Evolutionary conservation across 805 yeast genomes (phyloP).

Genomic region (Cyberlindnera subsufficiens): DNA sequence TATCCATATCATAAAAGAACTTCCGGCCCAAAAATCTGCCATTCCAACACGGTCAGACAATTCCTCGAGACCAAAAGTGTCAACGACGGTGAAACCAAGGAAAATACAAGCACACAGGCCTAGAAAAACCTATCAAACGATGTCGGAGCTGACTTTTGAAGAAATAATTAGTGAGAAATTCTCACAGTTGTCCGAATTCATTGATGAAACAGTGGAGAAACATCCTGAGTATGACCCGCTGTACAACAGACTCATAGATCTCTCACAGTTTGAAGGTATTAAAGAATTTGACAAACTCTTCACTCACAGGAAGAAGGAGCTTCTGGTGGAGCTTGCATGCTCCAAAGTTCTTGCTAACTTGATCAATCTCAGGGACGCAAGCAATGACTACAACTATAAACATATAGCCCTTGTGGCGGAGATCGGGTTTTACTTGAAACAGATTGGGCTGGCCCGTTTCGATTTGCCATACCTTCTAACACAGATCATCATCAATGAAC

Average conservation of each 20-base stretch:
- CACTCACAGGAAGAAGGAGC: not conserved
- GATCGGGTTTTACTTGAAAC: conserved; percentile 10
- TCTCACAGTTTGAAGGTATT: not conserved
- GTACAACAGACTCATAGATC: not conserved
- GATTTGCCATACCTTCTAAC: conserved; percentile 14
- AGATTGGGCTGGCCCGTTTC: conserved; percentile 1
- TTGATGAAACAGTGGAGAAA: not conserved
- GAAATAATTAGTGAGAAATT: conserved; percentile 1
- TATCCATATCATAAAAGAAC: too few relatives aligned
- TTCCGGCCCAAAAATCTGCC: too few relatives aligned
- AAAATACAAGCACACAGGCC: too few relatives aligned
- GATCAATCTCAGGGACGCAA: conserved; percentile 7
- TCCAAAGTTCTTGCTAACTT: conserved; percentile 7
- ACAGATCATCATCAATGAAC: conserved; percentile 3
- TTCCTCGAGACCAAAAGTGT: too few relatives aligned
- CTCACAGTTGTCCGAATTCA: conserved; percentile 1
- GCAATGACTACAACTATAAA: conserved; percentile 9
- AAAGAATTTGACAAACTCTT: not conserved
- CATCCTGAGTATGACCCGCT: not conserved
- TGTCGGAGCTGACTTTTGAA: conserved; percentile 1
- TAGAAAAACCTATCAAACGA: too few relatives aligned
- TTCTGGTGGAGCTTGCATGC: conserved; percentile 8
- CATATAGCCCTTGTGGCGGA: conserved; percentile 17
- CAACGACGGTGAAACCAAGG: too few relatives aligned
- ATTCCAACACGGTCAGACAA: too few relatives aligned